Conservation (phyloP, 2,329 filamentous ascomycete genomes). For the Cryphonectria radicalis region DNA sequence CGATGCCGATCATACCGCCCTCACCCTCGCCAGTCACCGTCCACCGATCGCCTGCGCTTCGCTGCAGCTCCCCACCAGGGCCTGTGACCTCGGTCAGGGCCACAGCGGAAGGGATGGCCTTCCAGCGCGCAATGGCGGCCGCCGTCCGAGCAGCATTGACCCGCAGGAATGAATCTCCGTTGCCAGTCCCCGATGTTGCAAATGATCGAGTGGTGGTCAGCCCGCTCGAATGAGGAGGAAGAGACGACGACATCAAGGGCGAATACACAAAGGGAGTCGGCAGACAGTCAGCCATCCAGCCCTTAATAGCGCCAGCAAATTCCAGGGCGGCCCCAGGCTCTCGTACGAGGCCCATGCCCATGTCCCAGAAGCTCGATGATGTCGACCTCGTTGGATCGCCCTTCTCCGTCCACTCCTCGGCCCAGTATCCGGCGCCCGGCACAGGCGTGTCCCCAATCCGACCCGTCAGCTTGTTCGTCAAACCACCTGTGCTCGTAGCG, state of each 20-base stretch:
- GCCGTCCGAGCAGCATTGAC: conserved; percentile 72
- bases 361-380: conserved; percentile 24
- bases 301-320: conserved; percentile 49
- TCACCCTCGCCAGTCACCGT: conserved; percentile 75
- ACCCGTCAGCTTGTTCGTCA: conserved; percentile 88
- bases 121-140: conserved; percentile 73
- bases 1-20: conserved; percentile 85
- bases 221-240: neutral
- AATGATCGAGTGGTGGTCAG: conserved; percentile 47
- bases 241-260: conserved; percentile 33
- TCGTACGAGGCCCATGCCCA: conserved; percentile 13
- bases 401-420: conserved; percentile 75
- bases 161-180: conserved; percentile 86
- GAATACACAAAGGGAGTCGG: conserved; percentile 51
- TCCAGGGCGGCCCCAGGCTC: conserved; percentile 41
- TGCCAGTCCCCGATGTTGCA: conserved; percentile 79
- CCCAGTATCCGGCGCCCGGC: conserved; percentile 86
- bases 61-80: conserved; percentile 72
- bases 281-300: conserved; percentile 63
- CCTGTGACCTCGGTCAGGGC: conserved; percentile 72
- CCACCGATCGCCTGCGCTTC: conserved; percentile 76
- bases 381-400: conserved; percentile 39
- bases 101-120: conserved; percentile 51
- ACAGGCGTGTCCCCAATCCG: conserved; percentile 86
- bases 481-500: conserved; percentile 72